phyloP scores from a whole-genome alignment of 2,329 filamentous ascomycete genomes.

The Penicillium hesseltinei region DNA sequence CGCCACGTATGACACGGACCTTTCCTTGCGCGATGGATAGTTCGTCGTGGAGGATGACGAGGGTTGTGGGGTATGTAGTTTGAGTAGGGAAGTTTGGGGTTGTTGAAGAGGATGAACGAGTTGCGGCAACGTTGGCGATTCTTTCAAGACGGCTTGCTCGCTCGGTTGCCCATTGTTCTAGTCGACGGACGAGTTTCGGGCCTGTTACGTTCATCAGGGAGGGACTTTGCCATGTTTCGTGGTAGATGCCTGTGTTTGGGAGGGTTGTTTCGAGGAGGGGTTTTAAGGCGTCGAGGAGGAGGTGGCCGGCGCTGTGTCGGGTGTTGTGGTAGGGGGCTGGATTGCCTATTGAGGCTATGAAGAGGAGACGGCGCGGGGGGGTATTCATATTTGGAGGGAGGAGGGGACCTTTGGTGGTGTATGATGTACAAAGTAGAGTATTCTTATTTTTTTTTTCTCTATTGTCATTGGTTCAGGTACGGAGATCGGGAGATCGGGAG shows the following conservation, averaged over 20 bases:
- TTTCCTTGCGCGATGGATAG: conserved; percentile 70
- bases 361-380: conserved; percentile 49
- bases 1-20: conserved; percentile 63
- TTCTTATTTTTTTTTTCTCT: background rate
- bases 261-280: conserved; percentile 47
- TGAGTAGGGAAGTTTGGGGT: background rate
- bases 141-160: conserved; percentile 6
- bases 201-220: conserved; percentile 85
- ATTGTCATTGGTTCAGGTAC: background rate
- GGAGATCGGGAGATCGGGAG: conserved; percentile 1
- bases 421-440: background rate
- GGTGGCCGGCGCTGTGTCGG: conserved; percentile 84
- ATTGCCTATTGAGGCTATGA: conserved; percentile 87
- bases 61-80: conserved; percentile 27
- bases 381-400: conserved; percentile 6
- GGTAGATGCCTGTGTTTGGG: conserved; percentile 40
- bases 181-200: conserved; percentile 64
- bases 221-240: conserved; percentile 63
- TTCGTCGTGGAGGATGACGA: conserved; percentile 88
- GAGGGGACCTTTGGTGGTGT: background rate
- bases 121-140: background rate
- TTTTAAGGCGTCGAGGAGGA: conserved; percentile 64
- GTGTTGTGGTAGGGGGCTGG: conserved; percentile 70
- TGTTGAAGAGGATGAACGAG: background rate
- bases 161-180: conserved; percentile 46